These are phyloP conservation scores for Glutinoglossum americanum DNA, from an alignment of 495 filamentous ascomycete genomes.

Conservation along the genomic window DNA sequence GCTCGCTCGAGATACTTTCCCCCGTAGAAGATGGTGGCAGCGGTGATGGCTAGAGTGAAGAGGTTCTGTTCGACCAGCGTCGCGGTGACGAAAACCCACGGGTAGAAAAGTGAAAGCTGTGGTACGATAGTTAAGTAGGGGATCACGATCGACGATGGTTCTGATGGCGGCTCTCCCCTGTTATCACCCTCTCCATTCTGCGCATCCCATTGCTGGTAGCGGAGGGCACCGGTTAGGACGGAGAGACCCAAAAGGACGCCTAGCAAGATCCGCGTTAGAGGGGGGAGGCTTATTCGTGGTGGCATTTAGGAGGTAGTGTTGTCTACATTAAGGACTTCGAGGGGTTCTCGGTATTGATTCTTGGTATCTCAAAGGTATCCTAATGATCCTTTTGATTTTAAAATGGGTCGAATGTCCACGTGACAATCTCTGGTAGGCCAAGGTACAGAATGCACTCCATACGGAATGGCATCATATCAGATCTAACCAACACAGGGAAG, in stretches of 20 bases:
- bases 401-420: too few relatives aligned
- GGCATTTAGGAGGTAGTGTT: slow-evolving; percentile 38
- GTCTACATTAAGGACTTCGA: too few relatives aligned
- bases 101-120: slow-evolving; percentile 60
- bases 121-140: slow-evolving; percentile 78
- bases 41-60: slow-evolving; percentile 64
- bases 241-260: slow-evolving; percentile 53
- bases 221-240: slow-evolving; percentile 55
- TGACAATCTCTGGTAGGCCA: too few relatives aligned
- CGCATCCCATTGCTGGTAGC: slow-evolving; percentile 38
- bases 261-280: slow-evolving; percentile 67
- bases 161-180: slow-evolving; percentile 11
- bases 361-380: too few relatives aligned
- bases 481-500: too few relatives aligned
- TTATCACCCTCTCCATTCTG: background rate
- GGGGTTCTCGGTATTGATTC: too few relatives aligned
- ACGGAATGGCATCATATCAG: too few relatives aligned
- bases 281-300: slow-evolving; percentile 76
- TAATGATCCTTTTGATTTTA: too few relatives aligned
- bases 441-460: too few relatives aligned
- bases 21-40: slow-evolving; percentile 70
- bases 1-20: slow-evolving; percentile 90
- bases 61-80: slow-evolving; percentile 87
- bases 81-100: slow-evolving; percentile 77
- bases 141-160: slow-evolving; percentile 35